Evolutionary conservation across 2,329 filamentous ascomycete genomes (phyloP).

Genomic region (Xylariaceae sp.): DNA sequence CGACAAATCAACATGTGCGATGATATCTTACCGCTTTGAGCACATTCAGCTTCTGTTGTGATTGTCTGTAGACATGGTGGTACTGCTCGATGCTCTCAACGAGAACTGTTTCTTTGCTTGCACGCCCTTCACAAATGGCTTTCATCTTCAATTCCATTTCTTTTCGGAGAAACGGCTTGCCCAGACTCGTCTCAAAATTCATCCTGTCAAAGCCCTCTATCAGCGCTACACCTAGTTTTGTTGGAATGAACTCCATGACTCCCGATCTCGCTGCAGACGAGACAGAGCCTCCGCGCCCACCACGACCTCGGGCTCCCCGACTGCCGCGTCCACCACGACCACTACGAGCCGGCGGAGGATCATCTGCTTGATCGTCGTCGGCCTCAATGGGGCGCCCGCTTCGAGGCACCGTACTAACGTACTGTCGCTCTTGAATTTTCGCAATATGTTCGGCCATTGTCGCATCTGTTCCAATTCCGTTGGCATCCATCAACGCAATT

Average conservation of each 20-base stretch:
- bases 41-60: slow-evolving; percentile 68
- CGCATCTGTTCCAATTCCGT: slow-evolving; percentile 96
- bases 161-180: slow-evolving; percentile 93
- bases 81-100: slow-evolving; percentile 84
- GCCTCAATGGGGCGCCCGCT: slow-evolving; percentile 31
- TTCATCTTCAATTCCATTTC: slow-evolving; percentile 99
- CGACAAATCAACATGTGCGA: not conserved
- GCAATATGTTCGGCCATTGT: slow-evolving; percentile 99
- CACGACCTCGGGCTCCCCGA: slow-evolving; percentile 36
- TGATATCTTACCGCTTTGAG: slow-evolving; percentile 51
- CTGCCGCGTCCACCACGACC: slow-evolving; percentile 46
- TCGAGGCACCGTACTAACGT: slow-evolving; percentile 64
- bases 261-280: slow-evolving; percentile 40
- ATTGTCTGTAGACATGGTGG: slow-evolving; percentile 77
- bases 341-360: slow-evolving; percentile 30
- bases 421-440: slow-evolving; percentile 87
- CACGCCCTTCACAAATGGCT: slow-evolving; percentile 85
- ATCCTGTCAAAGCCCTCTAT: slow-evolving; percentile 94
- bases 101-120: slow-evolving; percentile 70
- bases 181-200: slow-evolving; percentile 85
- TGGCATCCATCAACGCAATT: slow-evolving; percentile 95
- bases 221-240: slow-evolving; percentile 82
- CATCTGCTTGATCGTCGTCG: slow-evolving; percentile 35
- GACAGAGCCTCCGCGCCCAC: slow-evolving; percentile 31
- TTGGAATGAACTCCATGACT: slow-evolving; percentile 87